Conservation (phyloP, 371 early-diverging fungal genomes). For the Saksenaea oblongispora region DNA sequence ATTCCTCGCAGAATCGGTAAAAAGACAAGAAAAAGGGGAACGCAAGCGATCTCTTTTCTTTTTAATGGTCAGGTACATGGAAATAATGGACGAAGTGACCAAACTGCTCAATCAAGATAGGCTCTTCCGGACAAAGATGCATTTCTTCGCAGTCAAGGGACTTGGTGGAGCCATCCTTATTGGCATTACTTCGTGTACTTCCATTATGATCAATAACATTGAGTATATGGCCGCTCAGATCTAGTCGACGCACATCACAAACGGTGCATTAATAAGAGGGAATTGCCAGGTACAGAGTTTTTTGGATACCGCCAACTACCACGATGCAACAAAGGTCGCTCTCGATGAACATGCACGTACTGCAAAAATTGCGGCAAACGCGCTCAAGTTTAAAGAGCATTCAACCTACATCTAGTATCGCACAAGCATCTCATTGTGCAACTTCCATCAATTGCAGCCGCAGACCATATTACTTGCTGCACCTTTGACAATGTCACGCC, state of each 20-base stretch:
- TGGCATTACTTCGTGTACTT: neutral
- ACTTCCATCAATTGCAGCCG: neutral
- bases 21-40: too few relatives aligned
- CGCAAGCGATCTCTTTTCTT: too few relatives aligned
- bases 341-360: neutral
- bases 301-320: neutral
- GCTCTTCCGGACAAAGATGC: too few relatives aligned
- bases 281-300: neutral
- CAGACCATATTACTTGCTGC: neutral
- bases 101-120: too few relatives aligned
- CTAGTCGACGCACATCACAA: neutral
- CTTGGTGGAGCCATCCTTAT: neutral
- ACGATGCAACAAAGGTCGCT: neutral
- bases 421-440: neutral
- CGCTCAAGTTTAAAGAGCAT: neutral
- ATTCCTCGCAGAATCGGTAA: too few relatives aligned
- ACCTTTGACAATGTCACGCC: neutral
- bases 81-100: too few relatives aligned
- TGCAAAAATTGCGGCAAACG: neutral
- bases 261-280: neutral
- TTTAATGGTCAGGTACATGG: too few relatives aligned
- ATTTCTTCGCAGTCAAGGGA: too few relatives aligned
- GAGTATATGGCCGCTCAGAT: neutral
- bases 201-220: neutral
- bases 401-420: neutral